Conservation (phyloP, 345 rosid species). For the Rhodamnia argentea region DNA sequence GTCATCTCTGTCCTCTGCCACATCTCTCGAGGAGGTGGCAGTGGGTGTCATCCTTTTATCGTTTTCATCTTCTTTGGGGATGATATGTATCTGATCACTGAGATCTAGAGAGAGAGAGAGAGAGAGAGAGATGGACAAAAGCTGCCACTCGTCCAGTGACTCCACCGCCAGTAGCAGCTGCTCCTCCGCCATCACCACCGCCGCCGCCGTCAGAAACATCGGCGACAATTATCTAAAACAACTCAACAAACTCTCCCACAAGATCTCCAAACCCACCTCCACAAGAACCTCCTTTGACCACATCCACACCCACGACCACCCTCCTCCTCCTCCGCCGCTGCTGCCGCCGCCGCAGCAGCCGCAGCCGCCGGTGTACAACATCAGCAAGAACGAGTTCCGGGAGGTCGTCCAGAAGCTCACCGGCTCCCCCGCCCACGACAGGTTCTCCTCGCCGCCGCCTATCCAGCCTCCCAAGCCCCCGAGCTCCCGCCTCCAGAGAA, state of each 20-base stretch:
- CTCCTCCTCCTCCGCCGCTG: slow-evolving; percentile 11
- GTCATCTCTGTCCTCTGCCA: background rate
- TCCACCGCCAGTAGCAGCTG: slow-evolving; percentile 14
- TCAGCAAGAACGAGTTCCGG: slow-evolving; percentile 82
- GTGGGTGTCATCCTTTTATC: background rate
- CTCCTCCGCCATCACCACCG: slow-evolving; percentile 1
- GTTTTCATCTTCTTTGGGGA: background rate
- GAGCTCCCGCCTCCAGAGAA: slow-evolving; percentile 81
- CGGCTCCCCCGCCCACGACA: slow-evolving; percentile 87
- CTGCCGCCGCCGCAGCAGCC: slow-evolving; percentile 1
- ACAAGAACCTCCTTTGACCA: slow-evolving; percentile 32
- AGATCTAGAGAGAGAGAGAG: background rate
- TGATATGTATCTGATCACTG: background rate
- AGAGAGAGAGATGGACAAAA: slow-evolving; percentile 40
- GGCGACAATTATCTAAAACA: slow-evolving; percentile 40
- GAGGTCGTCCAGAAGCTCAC: slow-evolving; percentile 94
- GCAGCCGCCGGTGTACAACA: slow-evolving; percentile 76
- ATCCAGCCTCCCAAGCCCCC: slow-evolving; percentile 56
- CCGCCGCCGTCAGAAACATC: slow-evolving; percentile 1
- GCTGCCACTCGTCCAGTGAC: slow-evolving; percentile 43
- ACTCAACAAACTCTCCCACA: slow-evolving; percentile 77
- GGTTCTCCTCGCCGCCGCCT: slow-evolving; percentile 29
- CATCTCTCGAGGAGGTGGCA: background rate
- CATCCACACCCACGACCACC: background rate
- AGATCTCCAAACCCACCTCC: slow-evolving; percentile 53